Base-by-base conservation (phyloP, 202 grass and related monocot genomes). In the Eragrostis tef region DNA sequence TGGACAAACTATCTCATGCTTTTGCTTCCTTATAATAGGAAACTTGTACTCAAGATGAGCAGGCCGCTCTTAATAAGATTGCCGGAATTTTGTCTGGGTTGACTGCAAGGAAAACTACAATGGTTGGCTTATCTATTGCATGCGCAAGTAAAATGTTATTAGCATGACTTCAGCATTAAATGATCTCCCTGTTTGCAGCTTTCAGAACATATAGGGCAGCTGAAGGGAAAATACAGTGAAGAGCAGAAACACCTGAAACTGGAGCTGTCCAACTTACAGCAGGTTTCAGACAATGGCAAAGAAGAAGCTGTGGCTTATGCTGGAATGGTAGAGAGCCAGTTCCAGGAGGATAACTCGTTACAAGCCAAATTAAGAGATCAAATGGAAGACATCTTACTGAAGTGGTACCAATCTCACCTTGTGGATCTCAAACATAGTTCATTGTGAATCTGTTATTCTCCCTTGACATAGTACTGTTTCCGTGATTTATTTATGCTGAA, bases 41-140 rank as follows among this genome's bases (percentile, higher is more conserved):
- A 65, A 52, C 48, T 60, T 93, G 87, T 77, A 79, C 72, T 89
- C 62, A 73, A 80, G 87, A 97, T 15, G 94, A 97, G 58, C 90
- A 80, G 60, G 57, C 56, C 82, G 91, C 89, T 70, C 39, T 88
- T 70, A 73, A 90, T 49, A 84, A 88, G 77, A 94, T 97, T 75
- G 64, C 85, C 83, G 83, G 19, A 71, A 88, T 97, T 82, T 88
- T 97, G 74, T 26, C 85, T 42, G 85, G 63, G 29, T 87, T 94
- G 70, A 92, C 72, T 69, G 65, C 87, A 61, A 80, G 24, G 19
- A 97, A 88, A 85, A 80, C 67, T 17, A 73, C 63, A 75, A 92
- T 87, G 94, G 94, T 97, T 67, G 80, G 64, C 62, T 71, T 67
- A 62, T 53, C n/a, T 81, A 50, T 68, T 82, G 29, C 48, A 69